phyloP scores from a whole-genome alignment of 768 basidiomycete species.

The Mycena capillaripes region DNA sequence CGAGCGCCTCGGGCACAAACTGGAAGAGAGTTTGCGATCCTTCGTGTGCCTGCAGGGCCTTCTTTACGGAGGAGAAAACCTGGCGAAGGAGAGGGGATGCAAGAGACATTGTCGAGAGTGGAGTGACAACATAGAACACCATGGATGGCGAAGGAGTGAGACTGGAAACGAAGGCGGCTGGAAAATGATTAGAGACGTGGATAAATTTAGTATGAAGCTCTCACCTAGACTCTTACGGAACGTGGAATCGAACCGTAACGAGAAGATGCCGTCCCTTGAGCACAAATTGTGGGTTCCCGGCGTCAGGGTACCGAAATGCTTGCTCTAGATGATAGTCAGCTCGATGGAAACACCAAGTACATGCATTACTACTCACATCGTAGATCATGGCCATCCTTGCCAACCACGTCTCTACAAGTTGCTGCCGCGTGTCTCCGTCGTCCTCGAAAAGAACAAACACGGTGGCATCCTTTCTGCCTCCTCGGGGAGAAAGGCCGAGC shows the following conservation, averaged over 20 bases:
- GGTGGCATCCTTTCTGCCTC: constrained; percentile 78
- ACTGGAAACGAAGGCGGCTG: constrained; percentile 65
- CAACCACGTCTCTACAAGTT: constrained; percentile 73
- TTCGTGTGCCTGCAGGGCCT: constrained; percentile 61
- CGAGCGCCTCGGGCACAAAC: constrained; percentile 76
- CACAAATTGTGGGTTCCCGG: constrained; percentile 65
- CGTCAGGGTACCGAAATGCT: constrained; percentile 69
- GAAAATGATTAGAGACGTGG: constrained; percentile 4
- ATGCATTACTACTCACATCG: constrained; percentile 58
- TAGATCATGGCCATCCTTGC: constrained; percentile 66
- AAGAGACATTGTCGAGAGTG: constrained; percentile 71
- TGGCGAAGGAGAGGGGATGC: constrained; percentile 79
- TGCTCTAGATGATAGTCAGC: constrained; percentile 59
- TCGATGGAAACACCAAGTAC: constrained; percentile 6
- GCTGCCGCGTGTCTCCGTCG: constrained; percentile 60
- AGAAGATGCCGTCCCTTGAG: constrained; percentile 69
- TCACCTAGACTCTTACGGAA: constrained; percentile 77
- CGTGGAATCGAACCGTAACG: constrained; percentile 73
- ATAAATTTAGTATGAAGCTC: constrained; percentile 31
- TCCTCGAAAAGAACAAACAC: constrained; percentile 81
- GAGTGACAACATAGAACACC: constrained; percentile 80
- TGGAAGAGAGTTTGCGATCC: constrained; percentile 75
- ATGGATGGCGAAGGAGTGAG: constrained; percentile 54
- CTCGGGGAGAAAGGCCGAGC: constrained; percentile 77
- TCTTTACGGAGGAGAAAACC: constrained; percentile 74